Evolutionary conservation across 768 basidiomycete species (phyloP).

Genomic region (Serendipita sp.): DNA sequence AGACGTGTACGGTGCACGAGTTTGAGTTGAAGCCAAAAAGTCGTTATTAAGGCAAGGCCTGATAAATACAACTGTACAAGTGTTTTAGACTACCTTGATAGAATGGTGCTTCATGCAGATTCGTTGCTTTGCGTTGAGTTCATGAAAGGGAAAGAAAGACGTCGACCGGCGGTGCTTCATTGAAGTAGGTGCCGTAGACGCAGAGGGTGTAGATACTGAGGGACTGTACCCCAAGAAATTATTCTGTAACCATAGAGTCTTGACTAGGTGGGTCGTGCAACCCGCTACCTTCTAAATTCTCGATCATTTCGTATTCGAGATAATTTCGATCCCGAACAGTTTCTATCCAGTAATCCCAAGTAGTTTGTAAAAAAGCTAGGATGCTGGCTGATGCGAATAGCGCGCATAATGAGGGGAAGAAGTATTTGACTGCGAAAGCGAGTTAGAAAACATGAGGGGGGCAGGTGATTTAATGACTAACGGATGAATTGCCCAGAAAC

Average conservation of each 20-base stretch:
- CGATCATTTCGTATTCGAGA: background rate
- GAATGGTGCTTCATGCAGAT: background rate
- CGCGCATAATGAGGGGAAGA: background rate
- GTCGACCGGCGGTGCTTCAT: no score
- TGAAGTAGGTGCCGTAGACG: background rate
- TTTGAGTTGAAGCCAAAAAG: slow-evolving; percentile 14
- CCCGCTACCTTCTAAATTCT: background rate
- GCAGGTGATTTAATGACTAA: background rate
- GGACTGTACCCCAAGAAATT: background rate
- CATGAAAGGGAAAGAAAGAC: no score
- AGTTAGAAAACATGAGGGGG: background rate
- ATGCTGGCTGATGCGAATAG: background rate
- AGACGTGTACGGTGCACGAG: slow-evolving; percentile 63
- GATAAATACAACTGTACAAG: no score
- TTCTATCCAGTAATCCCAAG: background rate
- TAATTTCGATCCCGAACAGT: background rate
- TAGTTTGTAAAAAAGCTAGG: background rate
- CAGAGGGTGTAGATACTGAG: background rate
- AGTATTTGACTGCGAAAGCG: background rate
- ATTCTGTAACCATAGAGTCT: no score
- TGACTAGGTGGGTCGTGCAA: no score
- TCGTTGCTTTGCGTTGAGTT: no score
- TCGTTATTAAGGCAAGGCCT: no score
- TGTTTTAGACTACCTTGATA: background rate
- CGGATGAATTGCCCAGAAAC: background rate